Percentiles rank a stretch among this genome's conserved stretches.
phyloP scores from a whole-genome alignment of 192 early-diverging fungal species.

The Coemansia sp. region DNA sequence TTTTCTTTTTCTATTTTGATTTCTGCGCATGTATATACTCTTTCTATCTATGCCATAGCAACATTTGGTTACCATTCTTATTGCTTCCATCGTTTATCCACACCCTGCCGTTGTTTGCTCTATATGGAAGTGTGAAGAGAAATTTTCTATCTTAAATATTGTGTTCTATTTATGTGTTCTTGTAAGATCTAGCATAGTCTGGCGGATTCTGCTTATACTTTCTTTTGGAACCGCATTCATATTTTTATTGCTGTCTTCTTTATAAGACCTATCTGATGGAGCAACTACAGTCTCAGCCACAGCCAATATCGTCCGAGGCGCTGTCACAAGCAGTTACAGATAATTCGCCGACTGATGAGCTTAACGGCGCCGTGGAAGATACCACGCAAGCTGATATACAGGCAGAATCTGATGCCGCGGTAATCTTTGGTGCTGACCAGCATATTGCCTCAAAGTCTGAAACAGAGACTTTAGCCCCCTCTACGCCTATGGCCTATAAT shows the following conservation, averaged over 20 bases:
- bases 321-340: not conserved
- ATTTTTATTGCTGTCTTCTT: not conserved
- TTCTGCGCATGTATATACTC: no score
- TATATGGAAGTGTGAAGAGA: no score
- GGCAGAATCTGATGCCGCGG: not conserved
- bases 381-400: not conserved
- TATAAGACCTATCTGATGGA: not conserved
- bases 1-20: no score
- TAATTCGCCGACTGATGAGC: not conserved
- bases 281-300: not conserved
- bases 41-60: not conserved
- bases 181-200: not conserved
- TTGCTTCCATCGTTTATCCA: no score
- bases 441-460: not conserved
- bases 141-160: no score
- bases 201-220: not conserved
- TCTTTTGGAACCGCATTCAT: not conserved
- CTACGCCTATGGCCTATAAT: not conserved
- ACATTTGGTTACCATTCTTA: no score
- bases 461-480: not conserved
- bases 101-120: no score
- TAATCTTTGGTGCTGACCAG: not conserved
- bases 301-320: not conserved
- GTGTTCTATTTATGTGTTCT: no score
- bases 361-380: not conserved